Percentiles rank a stretch among this genome's conserved stretches.
phyloP scores from a whole-genome alignment of 495 filamentous ascomycete species.

The Evernia prunastri region DNA sequence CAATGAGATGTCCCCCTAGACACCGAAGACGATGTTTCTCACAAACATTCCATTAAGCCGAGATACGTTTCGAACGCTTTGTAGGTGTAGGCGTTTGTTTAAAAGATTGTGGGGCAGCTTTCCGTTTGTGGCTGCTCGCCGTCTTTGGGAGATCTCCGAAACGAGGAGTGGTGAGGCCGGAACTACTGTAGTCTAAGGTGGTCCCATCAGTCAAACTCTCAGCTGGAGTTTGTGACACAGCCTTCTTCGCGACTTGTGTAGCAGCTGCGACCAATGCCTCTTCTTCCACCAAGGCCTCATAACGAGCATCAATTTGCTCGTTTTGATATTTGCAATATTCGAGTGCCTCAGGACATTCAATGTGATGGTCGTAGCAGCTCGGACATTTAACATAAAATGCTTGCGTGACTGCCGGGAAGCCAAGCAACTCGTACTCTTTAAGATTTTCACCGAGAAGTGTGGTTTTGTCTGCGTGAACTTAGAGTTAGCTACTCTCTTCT shows the following conservation, averaged over 20 bases:
- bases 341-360: conserved; percentile 27
- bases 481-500: too few species aligned
- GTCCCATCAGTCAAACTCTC: conserved; percentile 37
- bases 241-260: conserved; percentile 5
- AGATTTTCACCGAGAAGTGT: conserved; percentile 47
- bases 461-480: too few species aligned
- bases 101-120: conserved; percentile 13
- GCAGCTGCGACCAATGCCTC: conserved; percentile 18
- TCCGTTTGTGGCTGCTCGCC: conserved; percentile 17
- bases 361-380: conserved; percentile 36
- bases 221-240: conserved; percentile 22
- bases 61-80: background rate
- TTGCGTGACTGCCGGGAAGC: conserved; percentile 36
- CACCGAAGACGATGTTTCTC: background rate
- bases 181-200: conserved; percentile 30
- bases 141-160: conserved; percentile 19
- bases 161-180: conserved; percentile 32
- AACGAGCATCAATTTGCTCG: conserved; percentile 24
- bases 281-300: conserved; percentile 23
- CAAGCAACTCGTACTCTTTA: conserved; percentile 45
- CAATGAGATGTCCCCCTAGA: background rate
- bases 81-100: background rate
- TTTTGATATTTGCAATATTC: conserved; percentile 24
- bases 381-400: conserved; percentile 50
- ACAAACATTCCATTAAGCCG: background rate